phyloP scores from a whole-genome alignment of 805 yeast genomes.

The Monosporozyma unispora region DNA sequence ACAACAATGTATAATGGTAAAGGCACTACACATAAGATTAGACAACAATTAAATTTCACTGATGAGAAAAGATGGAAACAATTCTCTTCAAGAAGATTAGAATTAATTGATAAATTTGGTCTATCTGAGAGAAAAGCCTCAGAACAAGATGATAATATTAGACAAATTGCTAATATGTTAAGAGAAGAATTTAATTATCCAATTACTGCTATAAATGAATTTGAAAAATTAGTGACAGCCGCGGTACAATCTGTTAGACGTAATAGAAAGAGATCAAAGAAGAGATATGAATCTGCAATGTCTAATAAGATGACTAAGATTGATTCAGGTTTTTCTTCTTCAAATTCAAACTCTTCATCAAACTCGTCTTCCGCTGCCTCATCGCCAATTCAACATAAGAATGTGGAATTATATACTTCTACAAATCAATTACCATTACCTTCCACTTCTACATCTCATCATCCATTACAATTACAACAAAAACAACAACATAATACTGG shows the following conservation, averaged over 20 bases:
- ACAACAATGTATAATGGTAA: constrained; percentile 1
- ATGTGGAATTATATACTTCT: neutral
- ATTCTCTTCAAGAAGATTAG: constrained; percentile 83
- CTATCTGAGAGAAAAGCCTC: constrained; percentile 67
- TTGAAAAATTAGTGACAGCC: constrained; percentile 84
- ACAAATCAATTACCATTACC: neutral
- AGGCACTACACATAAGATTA: constrained; percentile 37
- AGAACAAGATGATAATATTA: constrained; percentile 82
- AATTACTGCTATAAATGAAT: constrained; percentile 51
- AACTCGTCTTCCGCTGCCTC: neutral
- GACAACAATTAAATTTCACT: constrained; percentile 53
- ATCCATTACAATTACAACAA: too few relatives aligned
- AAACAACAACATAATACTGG: neutral
- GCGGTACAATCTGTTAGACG: constrained; percentile 92
- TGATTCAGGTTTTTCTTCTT: neutral
- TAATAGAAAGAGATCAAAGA: constrained; percentile 65
- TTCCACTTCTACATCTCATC: neutral
- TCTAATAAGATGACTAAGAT: neutral
- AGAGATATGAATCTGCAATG: constrained; percentile 14
- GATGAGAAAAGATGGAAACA: constrained; percentile 84
- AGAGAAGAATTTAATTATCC: constrained; percentile 73
- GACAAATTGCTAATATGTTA: constrained; percentile 65
- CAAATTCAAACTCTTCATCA: constrained; percentile 1
- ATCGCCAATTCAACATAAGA: neutral
- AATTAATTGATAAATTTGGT: constrained; percentile 68